phyloP scores from a whole-genome alignment of 2,329 filamentous ascomycete species.

The Claviceps spartinae region DNA sequence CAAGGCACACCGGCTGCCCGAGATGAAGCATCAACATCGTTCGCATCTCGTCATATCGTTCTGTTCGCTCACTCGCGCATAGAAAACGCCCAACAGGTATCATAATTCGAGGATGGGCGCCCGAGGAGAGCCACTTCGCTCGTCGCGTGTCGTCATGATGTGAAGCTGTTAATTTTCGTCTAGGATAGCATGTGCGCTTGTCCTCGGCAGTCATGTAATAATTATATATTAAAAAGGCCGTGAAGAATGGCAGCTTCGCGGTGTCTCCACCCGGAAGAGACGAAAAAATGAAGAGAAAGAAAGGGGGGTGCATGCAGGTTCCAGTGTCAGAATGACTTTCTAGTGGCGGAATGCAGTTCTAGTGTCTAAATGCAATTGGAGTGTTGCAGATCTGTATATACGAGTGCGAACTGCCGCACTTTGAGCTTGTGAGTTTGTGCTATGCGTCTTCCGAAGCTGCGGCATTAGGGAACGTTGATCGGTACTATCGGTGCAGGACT shows the following conservation, averaged over 20 bases:
- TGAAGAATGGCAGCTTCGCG: not conserved
- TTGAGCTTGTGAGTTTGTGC: not conserved
- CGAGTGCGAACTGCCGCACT: slow-evolving; percentile 1
- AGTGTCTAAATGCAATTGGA: not conserved
- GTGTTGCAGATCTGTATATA: slow-evolving; percentile 3
- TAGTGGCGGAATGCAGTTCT: too few species aligned
- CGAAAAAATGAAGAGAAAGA: not conserved
- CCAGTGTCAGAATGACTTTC: too few species aligned
- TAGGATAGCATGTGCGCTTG: slow-evolving; percentile 9
- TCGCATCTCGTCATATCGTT: slow-evolving; percentile 6
- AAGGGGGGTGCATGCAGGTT: too few species aligned
- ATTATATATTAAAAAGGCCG: slow-evolving; percentile 3
- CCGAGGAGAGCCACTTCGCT: not conserved
- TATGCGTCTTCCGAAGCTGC: not conserved
- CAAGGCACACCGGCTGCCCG: not conserved
- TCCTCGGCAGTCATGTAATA: slow-evolving; percentile 4
- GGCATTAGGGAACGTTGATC: slow-evolving; percentile 1
- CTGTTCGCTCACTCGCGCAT: slow-evolving; percentile 3
- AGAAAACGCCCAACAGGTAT: slow-evolving; percentile 1
- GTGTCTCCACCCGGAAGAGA: not conserved
- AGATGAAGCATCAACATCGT: slow-evolving; percentile 6
- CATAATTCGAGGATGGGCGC: not conserved
- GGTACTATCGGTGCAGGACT: slow-evolving; percentile 15
- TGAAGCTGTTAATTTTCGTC: slow-evolving; percentile 1
- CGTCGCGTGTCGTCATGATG: slow-evolving; percentile 6